phyloP scores from a whole-genome alignment of 2,329 filamentous ascomycete genomes.

The Podosphaera xanthii region DNA sequence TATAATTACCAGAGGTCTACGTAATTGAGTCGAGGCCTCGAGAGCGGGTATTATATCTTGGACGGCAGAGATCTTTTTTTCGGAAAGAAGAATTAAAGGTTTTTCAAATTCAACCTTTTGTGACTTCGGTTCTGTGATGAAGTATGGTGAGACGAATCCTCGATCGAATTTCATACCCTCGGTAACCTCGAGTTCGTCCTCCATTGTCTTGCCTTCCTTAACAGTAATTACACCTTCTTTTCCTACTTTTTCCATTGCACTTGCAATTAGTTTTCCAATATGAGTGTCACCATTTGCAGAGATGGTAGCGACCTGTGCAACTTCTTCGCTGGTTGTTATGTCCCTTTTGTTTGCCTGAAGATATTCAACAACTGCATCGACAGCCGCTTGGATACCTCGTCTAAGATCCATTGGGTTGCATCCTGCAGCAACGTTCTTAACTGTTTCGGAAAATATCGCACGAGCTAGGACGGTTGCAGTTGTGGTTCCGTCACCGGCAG shows the following conservation, averaged over 20 bases:
- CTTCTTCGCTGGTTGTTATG: conserved; percentile 91
- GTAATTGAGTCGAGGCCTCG: conserved; percentile 85
- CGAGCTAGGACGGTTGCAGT: conserved; percentile 92
- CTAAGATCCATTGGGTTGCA: conserved; percentile 99
- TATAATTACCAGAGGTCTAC: conserved; percentile 91
- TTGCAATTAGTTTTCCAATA: conserved; percentile 88
- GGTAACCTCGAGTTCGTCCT: conserved; percentile 93
- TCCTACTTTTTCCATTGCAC: conserved; percentile 98
- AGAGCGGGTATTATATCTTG: conserved; percentile 97
- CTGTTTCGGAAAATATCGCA: conserved; percentile 98
- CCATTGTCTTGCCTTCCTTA: conserved; percentile 98
- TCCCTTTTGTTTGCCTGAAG: conserved; percentile 91
- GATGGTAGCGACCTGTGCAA: conserved; percentile 95
- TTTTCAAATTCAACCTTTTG: conserved; percentile 99
- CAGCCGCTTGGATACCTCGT: conserved; percentile 87
- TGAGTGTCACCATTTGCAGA: conserved; percentile 91
- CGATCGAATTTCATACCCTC: conserved; percentile 99
- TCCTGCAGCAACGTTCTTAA: conserved; percentile 97
- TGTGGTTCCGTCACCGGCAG: conserved; percentile 94
- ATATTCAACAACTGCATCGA: conserved; percentile 84
- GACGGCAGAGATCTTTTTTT: conserved; percentile 99
- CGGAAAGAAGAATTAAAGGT: conserved; percentile 89
- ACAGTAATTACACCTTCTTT: conserved; percentile 99
- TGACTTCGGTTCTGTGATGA: conserved; percentile 97
- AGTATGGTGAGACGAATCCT: conserved; percentile 95